Base-by-base conservation (phyloP, 1,284 basidiomycete species). In the Tremellales sp. region DNA sequence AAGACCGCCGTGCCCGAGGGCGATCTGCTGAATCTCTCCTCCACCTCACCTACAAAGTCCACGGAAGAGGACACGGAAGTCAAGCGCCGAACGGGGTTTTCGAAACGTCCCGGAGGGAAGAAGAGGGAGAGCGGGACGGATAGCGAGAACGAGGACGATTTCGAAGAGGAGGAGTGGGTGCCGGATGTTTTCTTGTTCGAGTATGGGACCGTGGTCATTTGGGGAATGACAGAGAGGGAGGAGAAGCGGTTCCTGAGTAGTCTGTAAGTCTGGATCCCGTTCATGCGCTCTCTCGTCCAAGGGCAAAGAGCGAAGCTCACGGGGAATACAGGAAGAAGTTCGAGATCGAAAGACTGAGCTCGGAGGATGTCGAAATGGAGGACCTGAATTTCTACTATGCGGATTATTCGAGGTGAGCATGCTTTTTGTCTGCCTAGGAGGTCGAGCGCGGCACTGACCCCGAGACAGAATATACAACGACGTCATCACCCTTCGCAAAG, bases 311-410 rank as follows among this genome's bases (percentile, higher is more conserved):
- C 26, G 5, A 21, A 10, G 12, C 33, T 18, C 25, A 36, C 27
- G 42, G 37, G 27, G 32, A 5, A 21, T 22, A 26, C 61, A 93
- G 89, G 71, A 89, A 89, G 70, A 84, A 86, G 26, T 97, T 94
- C 66, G 93, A 95, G 70, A 81, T 92, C 21, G 93, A 95, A 60
- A 86, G 84, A 61, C 76, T 95, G 40, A 87, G 82, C 40, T 76
- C 84, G 10, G 85, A 92, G 43, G 84, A 86, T 57, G 77, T 91
- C 16, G 91, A 97, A 73, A 91, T 88, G 83, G 93, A 97, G 76
- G 93, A 97, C 65, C 76, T 97, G 37, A 95, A 95, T 71, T 97
- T 86, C 73, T 97, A 97, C 65, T 92, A 94, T 62, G 92, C 92
- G 14, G 92, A 94, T 68, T 97, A 97, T 68, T 91, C 87, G 69